Base-by-base conservation (phyloP, 129 eudicot genomes). In the Arctium lappa region DNA sequence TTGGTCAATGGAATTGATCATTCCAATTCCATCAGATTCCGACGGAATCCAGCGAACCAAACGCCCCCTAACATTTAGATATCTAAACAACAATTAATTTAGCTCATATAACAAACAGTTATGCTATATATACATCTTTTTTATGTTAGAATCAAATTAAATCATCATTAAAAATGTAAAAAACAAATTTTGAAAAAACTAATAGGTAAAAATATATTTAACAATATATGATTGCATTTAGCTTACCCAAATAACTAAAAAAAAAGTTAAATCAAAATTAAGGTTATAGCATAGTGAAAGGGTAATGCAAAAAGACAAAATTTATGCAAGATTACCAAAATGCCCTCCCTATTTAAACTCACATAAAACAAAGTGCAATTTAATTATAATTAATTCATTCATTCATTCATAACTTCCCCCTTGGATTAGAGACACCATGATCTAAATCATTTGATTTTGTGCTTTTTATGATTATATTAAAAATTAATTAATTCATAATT, bases 351-450 rank as follows among this genome's bases (percentile, higher is more conserved):
- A 37, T 18, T 38, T 74, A 69, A 80, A 63, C 29, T 74, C 73
- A 69, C 82, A 85, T 80, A 74, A 69, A 80, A 69, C 71, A 76
- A 72, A 65, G 68, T 73, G 68, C 27, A 34, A 18, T 66, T 72
- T 48, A 37, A 69, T 46, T 62, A 42, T 40, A 72, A 56, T 1
- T 76, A 46, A 10, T 11, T 16, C 12, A 9, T 69, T 76, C 46
- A 10, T 11, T 16, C 12, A 9, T 69, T 33, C 32, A 38, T 69
- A 63, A 73, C 73, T 46, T 66, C 40, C 42, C 42, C 77, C 77
- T 74, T 82, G 80, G 40, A 79, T 72, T 72, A 60, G 73, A 40
- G 72, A 78, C 85, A 87, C 73, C 89, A 90, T 82, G 90, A 84
- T 77, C 79, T 83, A 80, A 74, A 78, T 81, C 68, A 56, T 87